phyloP scores from a whole-genome alignment of 768 basidiomycete genomes.

The Naganishia onofrii region DNA sequence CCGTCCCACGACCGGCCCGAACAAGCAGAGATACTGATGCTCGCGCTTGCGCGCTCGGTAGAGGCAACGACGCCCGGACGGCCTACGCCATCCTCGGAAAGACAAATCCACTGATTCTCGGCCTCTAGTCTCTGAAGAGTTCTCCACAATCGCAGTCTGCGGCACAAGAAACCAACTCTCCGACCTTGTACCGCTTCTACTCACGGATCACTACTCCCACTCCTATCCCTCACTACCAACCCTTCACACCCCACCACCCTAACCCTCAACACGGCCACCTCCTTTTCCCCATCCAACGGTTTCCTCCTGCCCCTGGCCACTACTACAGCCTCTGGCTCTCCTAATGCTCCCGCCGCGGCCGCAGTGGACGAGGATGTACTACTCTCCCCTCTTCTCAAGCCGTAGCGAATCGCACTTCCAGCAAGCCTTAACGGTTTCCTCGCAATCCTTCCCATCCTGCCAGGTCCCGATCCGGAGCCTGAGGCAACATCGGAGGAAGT shows the following conservation, averaged over 20 bases:
- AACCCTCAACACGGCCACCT: slow-evolving; percentile 45
- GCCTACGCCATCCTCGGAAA: neutral
- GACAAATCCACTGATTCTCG: neutral
- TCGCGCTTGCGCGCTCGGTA: neutral
- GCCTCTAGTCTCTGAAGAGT: neutral
- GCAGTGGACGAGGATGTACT: neutral
- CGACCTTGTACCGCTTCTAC: slow-evolving; percentile 31
- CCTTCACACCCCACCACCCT: slow-evolving; percentile 47
- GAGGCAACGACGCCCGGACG: neutral
- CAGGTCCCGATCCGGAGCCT: neutral
- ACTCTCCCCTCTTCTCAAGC: neutral
- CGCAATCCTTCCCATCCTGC: slow-evolving; percentile 1
- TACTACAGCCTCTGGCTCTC: neutral
- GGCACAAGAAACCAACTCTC: neutral
- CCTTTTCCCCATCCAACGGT: slow-evolving; percentile 49
- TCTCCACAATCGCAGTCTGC: neutral
- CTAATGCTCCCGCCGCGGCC: neutral
- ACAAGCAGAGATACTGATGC: neutral
- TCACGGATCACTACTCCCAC: slow-evolving; percentile 49
- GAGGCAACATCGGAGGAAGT: neutral
- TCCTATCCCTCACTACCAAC: slow-evolving; percentile 48
- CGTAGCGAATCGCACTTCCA: neutral
- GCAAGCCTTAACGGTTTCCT: slow-evolving; percentile 3
- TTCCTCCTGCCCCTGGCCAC: slow-evolving; percentile 13
- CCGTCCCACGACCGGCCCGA: too few relatives aligned